phyloP scores from a whole-genome alignment of 441 rosid genomes.

The Corymbia calophylla region DNA sequence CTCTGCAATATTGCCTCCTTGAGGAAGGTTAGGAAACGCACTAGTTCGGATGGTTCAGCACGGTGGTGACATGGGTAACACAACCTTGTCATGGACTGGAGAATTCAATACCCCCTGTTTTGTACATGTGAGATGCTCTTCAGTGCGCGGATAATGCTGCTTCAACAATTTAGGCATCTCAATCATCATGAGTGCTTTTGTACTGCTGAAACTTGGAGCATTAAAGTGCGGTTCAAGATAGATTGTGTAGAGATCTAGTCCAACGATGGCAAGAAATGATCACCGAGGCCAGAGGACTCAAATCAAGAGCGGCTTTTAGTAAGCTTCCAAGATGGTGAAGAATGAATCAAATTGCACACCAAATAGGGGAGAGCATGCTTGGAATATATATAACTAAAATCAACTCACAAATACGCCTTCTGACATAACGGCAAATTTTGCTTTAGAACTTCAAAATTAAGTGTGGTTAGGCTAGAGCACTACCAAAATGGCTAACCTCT shows the following conservation, averaged over 20 bases:
- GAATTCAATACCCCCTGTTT: not conserved
- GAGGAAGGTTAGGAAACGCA: not conserved
- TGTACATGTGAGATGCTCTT: not conserved
- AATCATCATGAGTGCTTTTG: not conserved
- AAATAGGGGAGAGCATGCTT: not conserved
- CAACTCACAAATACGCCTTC: rapidly evolving
- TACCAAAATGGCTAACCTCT: too few species aligned
- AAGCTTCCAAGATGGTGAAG: too few species aligned
- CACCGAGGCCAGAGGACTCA: too few species aligned
- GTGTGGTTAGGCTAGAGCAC: not conserved
- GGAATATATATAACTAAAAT: too few species aligned
- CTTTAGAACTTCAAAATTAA: too few species aligned
- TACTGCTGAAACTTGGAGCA: not conserved
- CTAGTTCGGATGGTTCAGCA: not conserved
- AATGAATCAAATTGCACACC: not conserved
- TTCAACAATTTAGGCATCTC: not conserved
- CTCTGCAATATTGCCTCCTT: not conserved
- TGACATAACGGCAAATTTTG: not conserved
- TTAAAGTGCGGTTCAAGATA: not conserved
- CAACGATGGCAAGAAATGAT: too few species aligned
- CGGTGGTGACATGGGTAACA: not conserved
- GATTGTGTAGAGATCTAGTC: not conserved
- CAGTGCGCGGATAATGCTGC: not conserved
- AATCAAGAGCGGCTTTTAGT: too few species aligned
- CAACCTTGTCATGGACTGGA: not conserved